Conservation (phyloP, 2,329 filamentous ascomycete species). For the Raffaelea arxii region DNA sequence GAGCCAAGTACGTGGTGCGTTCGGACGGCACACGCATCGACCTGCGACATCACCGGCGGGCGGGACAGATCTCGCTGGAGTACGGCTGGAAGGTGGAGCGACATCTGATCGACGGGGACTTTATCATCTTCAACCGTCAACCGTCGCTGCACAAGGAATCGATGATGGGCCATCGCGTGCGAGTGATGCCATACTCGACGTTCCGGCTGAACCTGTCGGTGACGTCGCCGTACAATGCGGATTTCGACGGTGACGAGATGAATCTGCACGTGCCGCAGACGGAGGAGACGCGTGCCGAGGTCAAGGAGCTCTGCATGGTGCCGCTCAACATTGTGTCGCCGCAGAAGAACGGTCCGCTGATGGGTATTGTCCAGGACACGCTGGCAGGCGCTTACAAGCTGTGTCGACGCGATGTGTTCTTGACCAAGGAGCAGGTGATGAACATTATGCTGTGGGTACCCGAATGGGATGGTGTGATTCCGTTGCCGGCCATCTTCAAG, state of each 20-base stretch:
- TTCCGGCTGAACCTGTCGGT: conserved; percentile 97
- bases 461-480: conserved; percentile 92
- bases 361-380: conserved; percentile 99
- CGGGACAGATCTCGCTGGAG: conserved; percentile 75
- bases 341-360: conserved; percentile 90
- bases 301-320: conserved; percentile 94
- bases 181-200: conserved; percentile 97
- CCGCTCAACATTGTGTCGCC: conserved; percentile 97
- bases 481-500: conserved; percentile 86
- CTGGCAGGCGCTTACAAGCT: conserved; percentile 96
- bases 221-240: conserved; percentile 97
- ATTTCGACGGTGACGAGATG: conserved; percentile 99
- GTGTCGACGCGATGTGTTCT: conserved; percentile 82
- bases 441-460: conserved; percentile 97
- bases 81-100: conserved; percentile 99
- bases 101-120: conserved; percentile 91
- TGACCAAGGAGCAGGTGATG: conserved; percentile 88
- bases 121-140: conserved; percentile 99
- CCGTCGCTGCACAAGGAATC: conserved; percentile 98
- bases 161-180: conserved; percentile 98
- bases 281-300: conserved; percentile 90
- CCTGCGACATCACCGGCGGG: conserved; percentile 82
- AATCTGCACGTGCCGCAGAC: conserved; percentile 98
- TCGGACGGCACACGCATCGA: conserved; percentile 92
- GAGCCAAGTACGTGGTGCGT: conserved; percentile 92